A percentile compares a stretch with the other conserved stretches of the same genome.
Evolutionary conservation across 805 yeast species (phyloP).

Genomic region (Candida manassasensis): DNA sequence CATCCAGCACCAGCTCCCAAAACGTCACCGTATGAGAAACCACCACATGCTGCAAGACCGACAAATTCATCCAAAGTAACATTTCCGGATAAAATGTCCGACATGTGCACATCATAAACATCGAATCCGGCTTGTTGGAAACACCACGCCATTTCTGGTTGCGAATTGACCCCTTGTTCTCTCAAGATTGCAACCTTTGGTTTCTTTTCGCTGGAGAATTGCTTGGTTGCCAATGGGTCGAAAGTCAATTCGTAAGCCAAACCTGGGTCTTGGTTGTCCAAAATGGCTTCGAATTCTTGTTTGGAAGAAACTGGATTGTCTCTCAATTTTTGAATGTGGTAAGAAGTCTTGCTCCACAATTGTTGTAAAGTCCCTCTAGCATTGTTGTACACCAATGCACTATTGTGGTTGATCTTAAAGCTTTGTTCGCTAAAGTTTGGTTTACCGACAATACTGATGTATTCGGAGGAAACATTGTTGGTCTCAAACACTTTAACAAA

Average conservation of each 20-base stretch:
- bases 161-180: constrained; percentile 98
- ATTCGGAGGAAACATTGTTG: constrained; percentile 52
- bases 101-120: constrained; percentile 94
- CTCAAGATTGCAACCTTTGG: constrained; percentile 95
- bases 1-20: constrained; percentile 98
- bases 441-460: constrained; percentile 61
- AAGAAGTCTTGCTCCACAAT: constrained; percentile 84
- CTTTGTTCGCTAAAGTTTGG: constrained; percentile 53
- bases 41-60: constrained; percentile 98
- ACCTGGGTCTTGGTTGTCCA: constrained; percentile 88
- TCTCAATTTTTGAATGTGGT: constrained; percentile 83
- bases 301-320: constrained; percentile 90
- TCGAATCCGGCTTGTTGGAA: constrained; percentile 94
- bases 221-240: constrained; percentile 33
- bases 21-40: constrained; percentile 98
- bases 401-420: constrained; percentile 46
- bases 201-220: constrained; percentile 29
- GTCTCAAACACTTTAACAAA: constrained; percentile 54
- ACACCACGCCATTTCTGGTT: constrained; percentile 97
- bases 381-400: constrained; percentile 41
- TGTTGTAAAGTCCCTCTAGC: constrained; percentile 73
- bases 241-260: constrained; percentile 74
- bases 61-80: constrained; percentile 73
- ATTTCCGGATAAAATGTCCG: constrained; percentile 75
- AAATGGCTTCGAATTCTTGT: constrained; percentile 72